Base-by-base conservation (phyloP, 2,329 filamentous ascomycete genomes). In the Ophiostoma sp. region DNA sequence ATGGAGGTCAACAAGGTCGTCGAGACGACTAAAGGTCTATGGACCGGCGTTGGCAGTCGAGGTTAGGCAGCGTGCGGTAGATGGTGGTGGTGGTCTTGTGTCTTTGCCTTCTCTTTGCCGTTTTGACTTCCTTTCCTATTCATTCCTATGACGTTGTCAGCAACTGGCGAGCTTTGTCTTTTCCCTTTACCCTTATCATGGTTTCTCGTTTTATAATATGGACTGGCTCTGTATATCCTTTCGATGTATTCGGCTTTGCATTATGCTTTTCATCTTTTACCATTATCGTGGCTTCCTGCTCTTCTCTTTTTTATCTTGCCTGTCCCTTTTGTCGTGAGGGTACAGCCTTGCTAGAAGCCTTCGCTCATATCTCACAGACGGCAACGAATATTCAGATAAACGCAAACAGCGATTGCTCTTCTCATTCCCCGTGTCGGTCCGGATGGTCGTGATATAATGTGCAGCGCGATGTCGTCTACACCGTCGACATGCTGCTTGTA, bases 21-120 rank as follows among this genome's bases (percentile, higher is more conserved):
- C n/a, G 88, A 91, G 80, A 90, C 89, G 36, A 89, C 87, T 48
- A 90, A 88, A 77, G 89, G 89, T 1, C 80, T 92, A 72, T 92
- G 90, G 90, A 87, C 81, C 71, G 81, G 80, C 11, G 73, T 76
- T 5, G 79, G 76, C 33, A 78, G 76, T 55, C 73, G 79, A 63
- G 76, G 78, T 33, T 78, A 73, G 66, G 42, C n/a, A 8, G 28
- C 31, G n/a, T 17, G 22, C 7, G 50, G 50, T 48, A 15, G 19
- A 3, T 8, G 8, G 39, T 42, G 39, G 39, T 42, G 4, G 39
- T 42, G 39, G 39, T 9, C 4, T 39, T 22, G 28, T 63, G n/a
- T 39, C n/a, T 22, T 39, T 42, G 33, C 8, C 7, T 28, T 42
- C 25, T 12, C 6, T 39, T 36, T 61, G 57, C 45, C 25, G 9